Evolutionary conservation across 495 filamentous ascomycete genomes (phyloP).

Genomic region (Podospora comata): DNA sequence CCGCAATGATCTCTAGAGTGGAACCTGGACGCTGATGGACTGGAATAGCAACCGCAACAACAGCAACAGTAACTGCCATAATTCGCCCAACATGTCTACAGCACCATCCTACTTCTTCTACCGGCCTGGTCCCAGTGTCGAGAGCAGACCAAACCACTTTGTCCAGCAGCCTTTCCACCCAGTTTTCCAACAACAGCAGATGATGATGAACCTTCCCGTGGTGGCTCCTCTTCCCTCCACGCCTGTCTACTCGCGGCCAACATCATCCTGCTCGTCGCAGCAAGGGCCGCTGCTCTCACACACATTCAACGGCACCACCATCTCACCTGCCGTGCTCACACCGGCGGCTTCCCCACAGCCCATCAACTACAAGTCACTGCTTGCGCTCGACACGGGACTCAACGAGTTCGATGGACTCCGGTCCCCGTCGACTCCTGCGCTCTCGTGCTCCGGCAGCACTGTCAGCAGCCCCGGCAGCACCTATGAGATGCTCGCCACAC

Average conservation of each 20-base stretch:
- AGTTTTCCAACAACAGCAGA: conserved; percentile 27
- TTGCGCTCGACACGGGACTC: conserved; percentile 80
- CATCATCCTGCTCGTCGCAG: conserved; percentile 52
- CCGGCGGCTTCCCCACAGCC: conserved; percentile 77
- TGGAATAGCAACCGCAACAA: conserved; percentile 9
- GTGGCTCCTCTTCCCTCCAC: conserved; percentile 57
- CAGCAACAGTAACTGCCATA: neutral
- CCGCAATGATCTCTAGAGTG: neutral
- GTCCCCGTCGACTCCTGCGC: conserved; percentile 83
- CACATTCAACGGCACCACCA: conserved; percentile 50
- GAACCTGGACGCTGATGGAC: conserved; percentile 1
- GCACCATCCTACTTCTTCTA: conserved; percentile 92
- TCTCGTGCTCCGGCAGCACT: conserved; percentile 77
- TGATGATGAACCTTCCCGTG: conserved; percentile 52
- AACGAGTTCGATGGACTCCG: conserved; percentile 65
- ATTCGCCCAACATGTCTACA: conserved; percentile 41
- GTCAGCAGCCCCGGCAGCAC: conserved; percentile 79
- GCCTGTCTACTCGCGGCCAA: conserved; percentile 72
- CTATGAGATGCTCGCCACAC: conserved; percentile 74
- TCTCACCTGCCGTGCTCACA: conserved; percentile 60
- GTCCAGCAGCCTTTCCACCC: conserved; percentile 64
- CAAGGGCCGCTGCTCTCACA: conserved; percentile 59
- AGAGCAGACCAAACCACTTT: conserved; percentile 79
- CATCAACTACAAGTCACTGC: conserved; percentile 63
- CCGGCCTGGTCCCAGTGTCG: conserved; percentile 68